A percentile compares a stretch with the other conserved stretches of the same genome.
Conservation (phyloP, 441 rosid genomes). For the Macaranga tanarius region DNA sequence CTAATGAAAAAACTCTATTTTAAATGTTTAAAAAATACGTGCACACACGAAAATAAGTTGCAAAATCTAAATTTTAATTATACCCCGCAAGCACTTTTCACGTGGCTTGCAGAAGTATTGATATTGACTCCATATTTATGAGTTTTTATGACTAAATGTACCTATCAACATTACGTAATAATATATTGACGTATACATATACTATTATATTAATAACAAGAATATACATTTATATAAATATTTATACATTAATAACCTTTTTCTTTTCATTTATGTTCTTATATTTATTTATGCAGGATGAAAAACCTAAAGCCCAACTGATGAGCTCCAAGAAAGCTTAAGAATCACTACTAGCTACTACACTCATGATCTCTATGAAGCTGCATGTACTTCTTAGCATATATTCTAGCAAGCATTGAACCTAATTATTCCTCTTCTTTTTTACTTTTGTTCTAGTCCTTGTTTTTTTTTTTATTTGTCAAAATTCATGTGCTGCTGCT, state of each 20-base stretch:
- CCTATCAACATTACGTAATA: neutral
- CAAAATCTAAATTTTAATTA: slow-evolving; percentile 6
- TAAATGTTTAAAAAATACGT: neutral
- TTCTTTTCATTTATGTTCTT: neutral
- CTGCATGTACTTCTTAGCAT: neutral
- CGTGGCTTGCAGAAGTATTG: slow-evolving; percentile 26
- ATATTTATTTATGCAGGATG: slow-evolving; percentile 38
- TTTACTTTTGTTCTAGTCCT: neutral
- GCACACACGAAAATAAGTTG: neutral
- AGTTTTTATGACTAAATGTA: neutral
- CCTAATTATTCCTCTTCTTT: neutral
- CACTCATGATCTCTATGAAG: neutral
- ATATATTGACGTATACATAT: too few species aligned
- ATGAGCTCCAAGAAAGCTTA: slow-evolving; percentile 21
- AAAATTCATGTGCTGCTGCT: neutral
- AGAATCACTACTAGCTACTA: neutral
- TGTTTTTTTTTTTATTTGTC: neutral
- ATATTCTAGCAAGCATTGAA: neutral
- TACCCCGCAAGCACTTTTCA: slow-evolving; percentile 29
- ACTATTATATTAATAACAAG: too few species aligned
- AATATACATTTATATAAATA: too few species aligned
- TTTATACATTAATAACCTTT: too few species aligned
- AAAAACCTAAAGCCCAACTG: slow-evolving; percentile 42
- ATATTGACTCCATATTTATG: slow-evolving; percentile 2
- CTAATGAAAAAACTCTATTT: neutral